Base-by-base conservation (phyloP, 139 green algal species). In the Chlorella vulgaris region DNA sequence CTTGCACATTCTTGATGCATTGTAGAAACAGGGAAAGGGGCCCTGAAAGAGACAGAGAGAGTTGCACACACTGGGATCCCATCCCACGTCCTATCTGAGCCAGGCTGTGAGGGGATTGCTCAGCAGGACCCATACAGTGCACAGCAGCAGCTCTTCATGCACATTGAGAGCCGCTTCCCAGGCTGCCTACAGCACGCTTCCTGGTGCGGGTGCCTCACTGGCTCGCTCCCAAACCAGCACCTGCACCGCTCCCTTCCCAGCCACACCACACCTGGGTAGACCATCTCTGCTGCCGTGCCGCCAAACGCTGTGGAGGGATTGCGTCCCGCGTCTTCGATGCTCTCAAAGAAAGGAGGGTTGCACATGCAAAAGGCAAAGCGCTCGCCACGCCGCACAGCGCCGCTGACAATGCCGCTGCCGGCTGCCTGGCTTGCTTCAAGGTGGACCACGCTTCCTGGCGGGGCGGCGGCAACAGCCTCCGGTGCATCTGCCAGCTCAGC, bases 301-400 rank as follows among this genome's bases (percentile, higher is more conserved):
- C 81, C 69, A 78, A 88, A 98, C 0, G 86, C 91, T 0, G 96
- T 98, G 78, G 81, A 82, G 2, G 96, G 96, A 79, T 99, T 98
- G 19, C 66, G 71, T 18, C 82, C 86, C 1, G 94, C 93, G 33
- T 98, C 89, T 31, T 89, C 85, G n/a, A 96, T 89, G 61, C 36
- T 89, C 29, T 89, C 84, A 80, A 99, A 99, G 84, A 99, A 99
- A 19, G 96, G 96, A n/a, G 96, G 96, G 86, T 99, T 99, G 88
- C 96, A 98, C 93, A 98, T 97, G 79, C 84, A 91, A 86, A 95
- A 98, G 38, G 84, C 81, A 50, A 94, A 95, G 2, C 39, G 67
- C 58, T 84, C 80, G 24, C 69, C 80, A 15, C 29, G 13, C 26
- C 58, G 58, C 69, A 84, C 22, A 40, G 80, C 69, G 15, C 36